phyloP scores from a whole-genome alignment of 108 stramenopile genomes.

The Pseudonitzschia pungens region DNA sequence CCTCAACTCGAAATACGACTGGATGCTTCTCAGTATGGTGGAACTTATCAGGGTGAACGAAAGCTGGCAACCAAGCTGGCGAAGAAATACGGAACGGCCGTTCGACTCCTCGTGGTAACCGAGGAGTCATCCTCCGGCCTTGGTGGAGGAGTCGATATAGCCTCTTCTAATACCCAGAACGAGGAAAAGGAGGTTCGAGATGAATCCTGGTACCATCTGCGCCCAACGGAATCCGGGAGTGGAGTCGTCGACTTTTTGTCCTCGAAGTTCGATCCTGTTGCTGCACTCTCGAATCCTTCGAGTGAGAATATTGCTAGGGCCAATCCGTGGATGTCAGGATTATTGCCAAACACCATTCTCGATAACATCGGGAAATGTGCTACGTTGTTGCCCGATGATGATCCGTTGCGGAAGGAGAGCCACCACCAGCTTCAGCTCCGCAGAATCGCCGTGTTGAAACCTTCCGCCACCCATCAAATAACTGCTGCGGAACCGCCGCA shows the following conservation, averaged over 20 bases:
- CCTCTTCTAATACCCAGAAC: background rate
- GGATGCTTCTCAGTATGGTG: constrained; percentile 52
- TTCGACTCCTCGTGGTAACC: constrained; percentile 52
- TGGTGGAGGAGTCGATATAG: constrained; percentile 12
- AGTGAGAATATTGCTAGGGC: constrained; percentile 17
- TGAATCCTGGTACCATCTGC: constrained; percentile 54
- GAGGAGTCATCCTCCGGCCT: background rate
- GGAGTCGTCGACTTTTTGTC: constrained; percentile 60
- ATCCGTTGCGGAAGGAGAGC: constrained; percentile 46
- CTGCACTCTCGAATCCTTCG: constrained; percentile 32
- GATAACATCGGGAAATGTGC: constrained; percentile 37
- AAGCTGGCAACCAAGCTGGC: constrained; percentile 62
- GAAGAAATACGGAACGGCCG: constrained; percentile 73
- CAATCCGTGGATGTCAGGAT: constrained; percentile 43
- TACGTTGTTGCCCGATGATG: constrained; percentile 19
- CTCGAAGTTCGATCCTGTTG: constrained; percentile 58
- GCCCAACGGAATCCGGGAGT: constrained; percentile 40
- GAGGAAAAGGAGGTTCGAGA: constrained; percentile 28
- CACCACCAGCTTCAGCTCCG: background rate
- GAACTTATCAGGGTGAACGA: constrained; percentile 65
- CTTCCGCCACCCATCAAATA: background rate
- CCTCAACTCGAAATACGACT: background rate
- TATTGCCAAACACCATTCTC: constrained; percentile 2
- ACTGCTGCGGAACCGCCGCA: background rate
- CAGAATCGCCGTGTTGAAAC: constrained; percentile 4